A percentile compares a stretch with the other conserved stretches of the same genome.
phyloP scores from a whole-genome alignment of 1,139 yeast species.

The Saccharomycopsis hybrid region DNA sequence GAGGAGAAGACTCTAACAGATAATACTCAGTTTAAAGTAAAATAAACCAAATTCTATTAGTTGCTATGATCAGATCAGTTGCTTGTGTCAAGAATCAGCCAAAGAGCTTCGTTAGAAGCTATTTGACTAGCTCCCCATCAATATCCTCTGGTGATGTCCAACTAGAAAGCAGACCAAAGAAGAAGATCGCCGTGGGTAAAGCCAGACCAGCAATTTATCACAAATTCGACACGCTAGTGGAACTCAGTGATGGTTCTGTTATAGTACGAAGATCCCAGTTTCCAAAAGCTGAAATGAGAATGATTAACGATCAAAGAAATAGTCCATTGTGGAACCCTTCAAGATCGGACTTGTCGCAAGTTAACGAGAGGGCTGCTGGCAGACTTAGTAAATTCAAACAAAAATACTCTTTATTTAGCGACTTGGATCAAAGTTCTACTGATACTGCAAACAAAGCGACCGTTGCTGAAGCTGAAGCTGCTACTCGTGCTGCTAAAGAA shows the following conservation, averaged over 20 bases:
- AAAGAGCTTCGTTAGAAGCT: constrained; percentile 6
- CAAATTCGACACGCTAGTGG: constrained; percentile 81
- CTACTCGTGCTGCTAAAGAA: not conserved
- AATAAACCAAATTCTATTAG: too few relatives aligned
- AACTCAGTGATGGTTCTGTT: constrained; percentile 90
- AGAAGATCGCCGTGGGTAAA: constrained; percentile 48
- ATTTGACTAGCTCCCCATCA: constrained; percentile 14
- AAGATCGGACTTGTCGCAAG: constrained; percentile 65
- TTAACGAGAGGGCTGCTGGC: constrained; percentile 81
- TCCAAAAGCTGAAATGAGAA: constrained; percentile 80
- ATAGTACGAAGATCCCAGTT: constrained; percentile 75
- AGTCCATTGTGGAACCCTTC: constrained; percentile 83
- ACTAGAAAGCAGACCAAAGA: constrained; percentile 29
- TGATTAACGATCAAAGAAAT: constrained; percentile 85
- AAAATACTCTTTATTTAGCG: constrained; percentile 55
- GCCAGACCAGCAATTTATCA: constrained; percentile 91
- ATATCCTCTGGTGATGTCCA: constrained; percentile 15
- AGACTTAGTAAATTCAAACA: constrained; percentile 78
- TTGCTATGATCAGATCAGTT: too few relatives aligned
- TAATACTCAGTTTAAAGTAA: too few relatives aligned
- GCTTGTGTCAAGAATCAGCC: too few relatives aligned
- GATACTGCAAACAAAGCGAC: constrained; percentile 6
- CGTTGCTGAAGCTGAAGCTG: not conserved
- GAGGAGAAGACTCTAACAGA: too few relatives aligned
- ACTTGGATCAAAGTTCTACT: constrained; percentile 20